phyloP scores from a whole-genome alignment of 192 early-diverging fungal species.

The Paraglomus occultum region DNA sequence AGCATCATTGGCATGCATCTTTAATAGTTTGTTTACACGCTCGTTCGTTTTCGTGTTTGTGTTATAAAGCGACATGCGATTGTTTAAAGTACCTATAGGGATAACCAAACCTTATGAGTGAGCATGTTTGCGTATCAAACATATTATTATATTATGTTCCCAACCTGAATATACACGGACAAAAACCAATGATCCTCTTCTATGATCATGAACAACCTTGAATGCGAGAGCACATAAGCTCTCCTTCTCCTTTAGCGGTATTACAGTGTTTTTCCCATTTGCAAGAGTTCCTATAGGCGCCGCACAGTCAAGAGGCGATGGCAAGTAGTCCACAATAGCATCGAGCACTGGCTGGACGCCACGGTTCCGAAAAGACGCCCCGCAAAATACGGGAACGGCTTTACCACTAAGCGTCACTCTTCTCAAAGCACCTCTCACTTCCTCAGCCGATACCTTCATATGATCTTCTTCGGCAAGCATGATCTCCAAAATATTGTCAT shows the following conservation, averaged over 20 bases:
- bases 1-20: constrained; percentile 88
- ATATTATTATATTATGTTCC: too few relatives aligned
- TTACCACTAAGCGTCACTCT: constrained; percentile 64
- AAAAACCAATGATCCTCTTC: constrained; percentile 88
- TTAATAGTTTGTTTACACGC: constrained; percentile 76
- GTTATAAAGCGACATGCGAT: constrained; percentile 67
- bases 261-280: constrained; percentile 40
- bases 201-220: constrained; percentile 84
- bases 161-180: constrained; percentile 84
- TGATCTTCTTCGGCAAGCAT: constrained; percentile 84
- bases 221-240: constrained; percentile 87
- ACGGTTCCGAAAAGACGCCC: constrained; percentile 81
- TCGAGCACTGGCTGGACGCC: constrained; percentile 95
- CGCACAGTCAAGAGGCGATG: constrained; percentile 72
- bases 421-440: constrained; percentile 66
- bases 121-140: constrained; percentile 9
- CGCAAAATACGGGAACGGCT: constrained; percentile 83
- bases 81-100: constrained; percentile 54
- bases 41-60: constrained; percentile 67
- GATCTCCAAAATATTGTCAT: constrained; percentile 79
- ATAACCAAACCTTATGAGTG: constrained; percentile 16
- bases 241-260: constrained; percentile 49
- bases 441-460: constrained; percentile 56
- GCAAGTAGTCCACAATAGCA: constrained; percentile 83
- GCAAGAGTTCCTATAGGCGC: constrained; percentile 53